Base-by-base conservation (phyloP, 495 filamentous ascomycete genomes). In the Cudoniella acicularis region DNA sequence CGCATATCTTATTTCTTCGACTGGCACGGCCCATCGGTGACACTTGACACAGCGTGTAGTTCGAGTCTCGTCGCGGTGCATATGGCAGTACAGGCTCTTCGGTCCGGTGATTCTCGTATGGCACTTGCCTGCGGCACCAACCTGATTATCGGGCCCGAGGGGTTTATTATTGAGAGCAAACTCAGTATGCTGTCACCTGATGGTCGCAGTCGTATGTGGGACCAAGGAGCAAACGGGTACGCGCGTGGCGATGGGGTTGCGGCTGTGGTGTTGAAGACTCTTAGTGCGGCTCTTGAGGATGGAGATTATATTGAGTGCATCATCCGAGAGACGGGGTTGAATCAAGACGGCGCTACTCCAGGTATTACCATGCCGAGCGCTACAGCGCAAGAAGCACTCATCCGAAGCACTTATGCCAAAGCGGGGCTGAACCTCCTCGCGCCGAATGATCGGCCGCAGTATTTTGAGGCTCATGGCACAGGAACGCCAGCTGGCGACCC, bases 1-100 rank as follows among this genome's bases (percentile, higher is more conserved):
- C 83, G 91, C 16, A 78, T 83, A 53, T 78, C 82, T 0, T 77
- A 83, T 51, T 82, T 79, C 62, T 83, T 82, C 58, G 78, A 83
- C 62, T 74, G 81, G 63, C 72, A 78, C 46, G 81, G 83, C 2
- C 62, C 77, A 0, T 76, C 87, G 56, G 87, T 89, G 66, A 92
- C 87, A 24, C 80, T 92, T 18, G 91, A 96, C 68, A 96, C 92
- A 2, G 91, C 91, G 22, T 96, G 92, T 68, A 94, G 90, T 1
- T 94, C 90, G 3, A 90, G 86, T 56, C 65, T 82, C 51, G 75
- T 80, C 45, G 79, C 80, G 22, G 66, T 83, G 30, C 79, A 96
- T 64, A 73, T 91, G 30, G 92, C 91, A 51, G 93, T 91, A 64
- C 91, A 90, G 62, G 85, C 87, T 1, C 76, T 96, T 21, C 86